These are phyloP conservation scores for Vaccinium vitisidaea DNA, from an alignment of 148 eudicot genomes.

Conservation along the genomic window DNA sequence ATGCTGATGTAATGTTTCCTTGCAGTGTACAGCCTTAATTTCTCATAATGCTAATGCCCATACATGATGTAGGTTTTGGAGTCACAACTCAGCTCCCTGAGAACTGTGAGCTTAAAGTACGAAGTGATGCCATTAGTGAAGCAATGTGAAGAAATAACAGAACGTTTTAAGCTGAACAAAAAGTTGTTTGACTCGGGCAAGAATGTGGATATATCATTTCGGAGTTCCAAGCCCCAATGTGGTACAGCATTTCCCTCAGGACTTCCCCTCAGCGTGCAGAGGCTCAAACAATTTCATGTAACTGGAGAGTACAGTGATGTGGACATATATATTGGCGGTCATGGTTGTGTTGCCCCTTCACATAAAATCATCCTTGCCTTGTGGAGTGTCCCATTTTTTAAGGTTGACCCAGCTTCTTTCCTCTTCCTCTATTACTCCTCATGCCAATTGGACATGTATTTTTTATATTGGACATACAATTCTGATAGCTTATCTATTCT, in stretches of 20 bases:
- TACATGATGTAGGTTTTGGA: conserved; percentile 53
- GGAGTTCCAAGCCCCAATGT: conserved; percentile 49
- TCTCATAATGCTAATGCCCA: conserved; percentile 9
- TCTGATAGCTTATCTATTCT: not conserved
- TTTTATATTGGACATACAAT: not conserved
- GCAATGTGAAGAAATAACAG: conserved; percentile 75
- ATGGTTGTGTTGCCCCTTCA: conserved; percentile 47
- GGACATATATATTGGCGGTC: conserved; percentile 58
- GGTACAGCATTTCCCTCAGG: conserved; percentile 52
- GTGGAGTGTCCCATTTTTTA: conserved; percentile 86
- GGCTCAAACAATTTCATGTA: conserved; percentile 41
- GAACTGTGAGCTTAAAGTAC: conserved; percentile 55
- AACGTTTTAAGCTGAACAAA: conserved; percentile 70
- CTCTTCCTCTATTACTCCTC: conserved; percentile 5
- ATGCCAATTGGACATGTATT: conserved; percentile 2
- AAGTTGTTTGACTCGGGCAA: conserved; percentile 66
- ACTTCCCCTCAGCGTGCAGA: conserved; percentile 49
- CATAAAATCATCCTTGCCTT: conserved; percentile 77
- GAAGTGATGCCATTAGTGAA: conserved; percentile 68
- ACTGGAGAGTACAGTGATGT: conserved; percentile 64
- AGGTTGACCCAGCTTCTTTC: conserved; percentile 50
- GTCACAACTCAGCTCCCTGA: conserved; percentile 53
- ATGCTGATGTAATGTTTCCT: not conserved
- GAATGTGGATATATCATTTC: conserved; percentile 73
- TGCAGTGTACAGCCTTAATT: not conserved